phyloP scores from a whole-genome alignment of 192 early-diverging fungal species.

The Lobosporangium transversale region DNA sequence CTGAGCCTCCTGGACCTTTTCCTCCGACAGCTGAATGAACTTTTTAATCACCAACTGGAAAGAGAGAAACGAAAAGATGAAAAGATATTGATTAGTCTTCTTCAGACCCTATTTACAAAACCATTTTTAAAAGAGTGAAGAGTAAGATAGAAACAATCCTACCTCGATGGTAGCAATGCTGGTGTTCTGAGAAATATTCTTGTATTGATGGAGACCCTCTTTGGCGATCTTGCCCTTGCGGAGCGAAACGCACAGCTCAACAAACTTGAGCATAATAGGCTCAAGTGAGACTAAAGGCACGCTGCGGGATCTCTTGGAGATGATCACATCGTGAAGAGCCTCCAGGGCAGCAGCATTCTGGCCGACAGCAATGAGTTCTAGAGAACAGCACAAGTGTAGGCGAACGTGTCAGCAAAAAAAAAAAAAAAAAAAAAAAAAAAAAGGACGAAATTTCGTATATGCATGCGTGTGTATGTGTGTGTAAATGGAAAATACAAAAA shows the following conservation, averaged over 20 bases:
- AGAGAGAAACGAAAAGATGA: background rate
- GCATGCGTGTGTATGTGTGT: background rate
- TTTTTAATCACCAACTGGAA: constrained; percentile 80
- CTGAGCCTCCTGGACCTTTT: constrained; percentile 91
- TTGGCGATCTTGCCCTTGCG: constrained; percentile 92
- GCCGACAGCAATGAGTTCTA: constrained; percentile 85
- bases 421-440: background rate
- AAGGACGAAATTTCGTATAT: background rate
- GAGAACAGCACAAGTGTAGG: background rate
- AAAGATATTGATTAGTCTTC: no score
- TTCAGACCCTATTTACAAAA: no score
- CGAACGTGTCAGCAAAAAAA: background rate
- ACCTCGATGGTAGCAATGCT: constrained; percentile 91
- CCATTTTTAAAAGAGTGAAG: no score
- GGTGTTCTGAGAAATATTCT: constrained; percentile 97
- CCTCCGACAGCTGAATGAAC: constrained; percentile 89
- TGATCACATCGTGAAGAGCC: constrained; percentile 91
- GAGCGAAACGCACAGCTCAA: constrained; percentile 89
- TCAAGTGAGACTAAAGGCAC: constrained; percentile 84
- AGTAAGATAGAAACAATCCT: no score
- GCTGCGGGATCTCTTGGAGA: constrained; percentile 87
- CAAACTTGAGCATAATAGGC: constrained; percentile 93
- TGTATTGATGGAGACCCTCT: constrained; percentile 97
- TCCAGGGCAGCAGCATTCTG: constrained; percentile 86
- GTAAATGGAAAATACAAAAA: background rate